Percentiles rank a stretch among this genome's conserved stretches.
These are phyloP conservation scores for Pseudogymnoascus sp. DNA, from an alignment of 2,329 filamentous ascomycete genomes.

Conservation along the genomic window DNA sequence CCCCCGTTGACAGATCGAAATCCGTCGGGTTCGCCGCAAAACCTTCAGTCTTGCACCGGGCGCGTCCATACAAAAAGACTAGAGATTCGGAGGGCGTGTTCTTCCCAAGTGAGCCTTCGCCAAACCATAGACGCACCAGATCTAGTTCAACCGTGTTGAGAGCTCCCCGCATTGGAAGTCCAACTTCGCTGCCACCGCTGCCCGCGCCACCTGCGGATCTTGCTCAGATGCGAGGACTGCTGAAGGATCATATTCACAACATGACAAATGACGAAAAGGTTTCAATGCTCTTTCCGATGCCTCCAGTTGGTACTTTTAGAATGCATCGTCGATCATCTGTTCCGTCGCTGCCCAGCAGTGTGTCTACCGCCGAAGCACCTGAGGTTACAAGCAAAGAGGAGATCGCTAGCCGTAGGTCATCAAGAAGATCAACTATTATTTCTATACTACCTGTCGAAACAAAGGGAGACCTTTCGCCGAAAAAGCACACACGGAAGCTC, in stretches of 20 bases:
- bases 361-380: conserved; percentile 17
- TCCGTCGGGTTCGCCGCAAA: conserved; percentile 14
- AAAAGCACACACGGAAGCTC: neutral
- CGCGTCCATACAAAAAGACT: conserved; percentile 23
- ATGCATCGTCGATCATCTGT: conserved; percentile 33
- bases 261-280: conserved; percentile 54
- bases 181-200: conserved; percentile 25
- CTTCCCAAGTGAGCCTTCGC: conserved; percentile 38
- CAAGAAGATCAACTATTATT: conserved; percentile 23
- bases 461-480: neutral
- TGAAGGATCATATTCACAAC: conserved; percentile 45
- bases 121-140: conserved; percentile 36
- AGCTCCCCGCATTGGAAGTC: conserved; percentile 36
- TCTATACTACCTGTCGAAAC: neutral
- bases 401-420: conserved; percentile 17
- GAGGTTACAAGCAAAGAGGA: conserved; percentile 20
- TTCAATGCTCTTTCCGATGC: conserved; percentile 39
- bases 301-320: conserved; percentile 22
- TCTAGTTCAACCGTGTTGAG: conserved; percentile 40
- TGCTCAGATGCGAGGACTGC: conserved; percentile 31
- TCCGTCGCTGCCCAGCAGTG: conserved; percentile 34
- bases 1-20: conserved; percentile 10
- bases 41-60: conserved; percentile 26
- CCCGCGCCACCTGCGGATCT: conserved; percentile 35
- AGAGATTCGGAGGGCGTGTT: conserved; percentile 34